Conservation (phyloP, 75 land plant genomes). For the Selaginella moellendorffii region DNA sequence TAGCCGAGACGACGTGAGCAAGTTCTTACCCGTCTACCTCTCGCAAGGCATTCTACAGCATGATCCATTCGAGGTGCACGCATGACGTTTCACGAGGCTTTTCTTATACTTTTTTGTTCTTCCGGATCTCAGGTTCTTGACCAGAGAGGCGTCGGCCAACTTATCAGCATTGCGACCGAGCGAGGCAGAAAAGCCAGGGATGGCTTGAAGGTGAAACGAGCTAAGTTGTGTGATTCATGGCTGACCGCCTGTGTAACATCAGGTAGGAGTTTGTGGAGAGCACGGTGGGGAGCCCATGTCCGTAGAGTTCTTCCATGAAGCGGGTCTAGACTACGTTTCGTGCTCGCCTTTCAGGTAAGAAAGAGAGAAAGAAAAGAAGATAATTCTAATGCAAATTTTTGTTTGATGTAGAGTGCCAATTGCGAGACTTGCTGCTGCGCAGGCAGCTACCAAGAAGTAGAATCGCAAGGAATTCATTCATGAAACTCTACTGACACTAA, state of each 20-base stretch:
- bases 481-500: no score
- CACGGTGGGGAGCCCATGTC: slow-evolving; percentile 4
- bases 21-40: slow-evolving; percentile 76
- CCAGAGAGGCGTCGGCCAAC: slow-evolving; percentile 88
- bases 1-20: slow-evolving; percentile 97
- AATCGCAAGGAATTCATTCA: no score
- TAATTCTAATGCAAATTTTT: not conserved
- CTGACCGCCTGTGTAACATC: not conserved
- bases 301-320: not conserved
- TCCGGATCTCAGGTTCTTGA: slow-evolving; percentile 59
- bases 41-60: slow-evolving; percentile 77
- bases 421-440: slow-evolving; percentile 3
- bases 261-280: slow-evolving; percentile 10
- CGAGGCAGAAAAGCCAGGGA: slow-evolving; percentile 64
- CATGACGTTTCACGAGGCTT: not conserved
- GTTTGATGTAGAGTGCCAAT: slow-evolving; percentile 4
- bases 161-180: slow-evolving; percentile 78
- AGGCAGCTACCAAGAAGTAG: slow-evolving; percentile 3
- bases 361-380: no score
- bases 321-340: slow-evolving; percentile 2
- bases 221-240: not conserved
- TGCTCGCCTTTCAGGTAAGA: slow-evolving; percentile 6
- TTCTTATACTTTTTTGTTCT: not conserved
- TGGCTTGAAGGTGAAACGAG: slow-evolving; percentile 54
- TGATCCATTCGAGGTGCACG: slow-evolving; percentile 96